phyloP scores from a whole-genome alignment of 495 filamentous ascomycete genomes.

The Tuber brumale region DNA sequence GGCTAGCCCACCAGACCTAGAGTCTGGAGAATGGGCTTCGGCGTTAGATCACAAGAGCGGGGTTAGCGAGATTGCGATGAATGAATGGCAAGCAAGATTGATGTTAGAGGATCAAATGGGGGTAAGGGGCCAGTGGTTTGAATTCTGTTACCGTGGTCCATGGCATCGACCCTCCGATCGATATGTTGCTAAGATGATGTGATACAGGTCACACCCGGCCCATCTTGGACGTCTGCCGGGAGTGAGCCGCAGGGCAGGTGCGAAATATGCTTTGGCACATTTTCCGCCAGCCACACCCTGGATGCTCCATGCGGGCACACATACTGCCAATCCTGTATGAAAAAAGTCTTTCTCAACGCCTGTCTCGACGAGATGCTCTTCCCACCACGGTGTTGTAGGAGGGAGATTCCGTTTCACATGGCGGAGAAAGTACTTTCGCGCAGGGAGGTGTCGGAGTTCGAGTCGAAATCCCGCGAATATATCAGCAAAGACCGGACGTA shows the following conservation, averaged over 20 bases:
- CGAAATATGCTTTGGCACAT: constrained; percentile 24
- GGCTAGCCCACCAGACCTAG: neutral
- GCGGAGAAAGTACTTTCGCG: constrained; percentile 39
- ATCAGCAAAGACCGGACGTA: constrained; percentile 45
- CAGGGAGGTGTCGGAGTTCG: constrained; percentile 37
- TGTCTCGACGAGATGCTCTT: constrained; percentile 38
- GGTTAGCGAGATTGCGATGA: neutral
- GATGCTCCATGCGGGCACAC: constrained; percentile 15
- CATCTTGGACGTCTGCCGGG: neutral
- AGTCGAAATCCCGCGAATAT: constrained; percentile 45
- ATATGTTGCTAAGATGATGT: neutral
- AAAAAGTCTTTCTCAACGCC: constrained; percentile 28
- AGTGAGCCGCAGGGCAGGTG: neutral
- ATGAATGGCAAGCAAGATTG: neutral
- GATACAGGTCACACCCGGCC: neutral
- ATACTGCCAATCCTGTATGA: constrained; percentile 33
- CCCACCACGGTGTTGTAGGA: constrained; percentile 48
- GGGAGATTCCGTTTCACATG: constrained; percentile 42
- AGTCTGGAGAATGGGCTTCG: neutral
- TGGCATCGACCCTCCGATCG: neutral
- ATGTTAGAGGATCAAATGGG: neutral
- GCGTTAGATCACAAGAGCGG: neutral
- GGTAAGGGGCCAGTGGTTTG: neutral
- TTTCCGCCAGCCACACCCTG: constrained; percentile 8
- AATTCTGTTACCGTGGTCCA: neutral